A percentile compares a stretch with the other conserved stretches of the same genome.
These are phyloP conservation scores for Sambucus nigra DNA, from an alignment of 129 eudicot genomes.

Conservation along the genomic window DNA sequence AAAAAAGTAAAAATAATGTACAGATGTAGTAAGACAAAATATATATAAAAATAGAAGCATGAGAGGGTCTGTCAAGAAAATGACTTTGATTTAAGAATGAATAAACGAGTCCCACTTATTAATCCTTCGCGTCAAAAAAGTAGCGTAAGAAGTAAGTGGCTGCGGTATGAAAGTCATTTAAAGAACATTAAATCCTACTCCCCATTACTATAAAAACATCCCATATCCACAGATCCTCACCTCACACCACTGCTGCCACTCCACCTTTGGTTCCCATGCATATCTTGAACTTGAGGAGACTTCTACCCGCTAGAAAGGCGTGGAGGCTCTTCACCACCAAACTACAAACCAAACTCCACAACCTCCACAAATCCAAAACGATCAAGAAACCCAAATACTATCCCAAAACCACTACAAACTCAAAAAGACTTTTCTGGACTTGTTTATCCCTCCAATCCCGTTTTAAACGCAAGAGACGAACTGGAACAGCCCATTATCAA, in stretches of 20 bases:
- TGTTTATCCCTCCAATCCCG: conserved; percentile 31
- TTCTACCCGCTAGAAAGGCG: conserved; percentile 31
- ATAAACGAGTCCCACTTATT: neutral
- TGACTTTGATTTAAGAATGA: too few relatives aligned
- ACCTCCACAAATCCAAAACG: conserved; percentile 34
- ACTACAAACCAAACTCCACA: conserved; percentile 32
- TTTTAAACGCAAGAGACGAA: conserved; percentile 24
- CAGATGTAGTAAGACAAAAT: too few relatives aligned
- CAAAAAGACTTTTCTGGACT: conserved; percentile 21
- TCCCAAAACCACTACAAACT: conserved; percentile 9
- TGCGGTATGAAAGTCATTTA: neutral
- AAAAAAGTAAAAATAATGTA: too few relatives aligned
- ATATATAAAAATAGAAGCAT: too few relatives aligned
- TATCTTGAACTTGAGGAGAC: conserved; percentile 38
- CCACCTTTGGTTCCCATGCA: conserved; percentile 27
- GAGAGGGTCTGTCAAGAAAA: too few relatives aligned
- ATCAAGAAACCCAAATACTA: conserved; percentile 20
- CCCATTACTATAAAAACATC: neutral
- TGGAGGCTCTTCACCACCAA: conserved; percentile 42
- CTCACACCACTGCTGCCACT: neutral
- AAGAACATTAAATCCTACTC: neutral
- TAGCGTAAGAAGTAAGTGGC: neutral
- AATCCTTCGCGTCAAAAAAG: neutral
- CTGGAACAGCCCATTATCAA: conserved; percentile 4
- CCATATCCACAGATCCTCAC: neutral